These are phyloP conservation scores for Mrakia hoshinonis DNA, from an alignment of 768 basidiomycete species.

Conservation along the genomic window DNA sequence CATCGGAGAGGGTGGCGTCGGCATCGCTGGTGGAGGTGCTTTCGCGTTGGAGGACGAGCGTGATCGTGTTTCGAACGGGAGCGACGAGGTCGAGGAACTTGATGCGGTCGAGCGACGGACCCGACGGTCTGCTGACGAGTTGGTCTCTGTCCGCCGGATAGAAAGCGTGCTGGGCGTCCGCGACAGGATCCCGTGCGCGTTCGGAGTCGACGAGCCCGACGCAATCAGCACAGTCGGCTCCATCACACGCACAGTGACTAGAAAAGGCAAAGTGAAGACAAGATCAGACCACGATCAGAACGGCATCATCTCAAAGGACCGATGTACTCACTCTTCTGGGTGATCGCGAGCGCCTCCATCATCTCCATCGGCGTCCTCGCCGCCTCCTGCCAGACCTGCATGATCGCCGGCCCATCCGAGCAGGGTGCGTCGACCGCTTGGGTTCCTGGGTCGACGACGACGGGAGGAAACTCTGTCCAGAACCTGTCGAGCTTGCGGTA, in stretches of 20 bases:
- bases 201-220: conserved; percentile 10
- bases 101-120: background rate
- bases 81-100: background rate
- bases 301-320: too few relatives aligned
- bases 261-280: background rate
- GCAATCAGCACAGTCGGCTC: conserved; percentile 18
- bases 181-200: conserved; percentile 6
- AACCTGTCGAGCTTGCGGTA: conserved; percentile 31
- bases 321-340: conserved; percentile 24
- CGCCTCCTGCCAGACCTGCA: conserved; percentile 28
- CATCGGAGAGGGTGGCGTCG: background rate
- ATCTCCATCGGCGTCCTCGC: conserved; percentile 13
- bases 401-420: conserved; percentile 23
- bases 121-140: background rate
- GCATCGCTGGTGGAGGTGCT: background rate
- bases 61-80: background rate
- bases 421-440: background rate
- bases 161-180: background rate
- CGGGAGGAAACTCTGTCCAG: conserved; percentile 29
- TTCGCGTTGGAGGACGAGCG: conserved; percentile 3
- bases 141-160: background rate
- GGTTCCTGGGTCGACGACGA: conserved; percentile 14
- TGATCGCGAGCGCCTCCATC: conserved; percentile 24
- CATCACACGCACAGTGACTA: conserved; percentile 26
- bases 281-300: background rate